Evolutionary conservation across 2,329 filamentous ascomycete genomes (phyloP), one percentile per base, ranked within the genome.

Genomic region (Aspergillus thermomutatus): DNA sequence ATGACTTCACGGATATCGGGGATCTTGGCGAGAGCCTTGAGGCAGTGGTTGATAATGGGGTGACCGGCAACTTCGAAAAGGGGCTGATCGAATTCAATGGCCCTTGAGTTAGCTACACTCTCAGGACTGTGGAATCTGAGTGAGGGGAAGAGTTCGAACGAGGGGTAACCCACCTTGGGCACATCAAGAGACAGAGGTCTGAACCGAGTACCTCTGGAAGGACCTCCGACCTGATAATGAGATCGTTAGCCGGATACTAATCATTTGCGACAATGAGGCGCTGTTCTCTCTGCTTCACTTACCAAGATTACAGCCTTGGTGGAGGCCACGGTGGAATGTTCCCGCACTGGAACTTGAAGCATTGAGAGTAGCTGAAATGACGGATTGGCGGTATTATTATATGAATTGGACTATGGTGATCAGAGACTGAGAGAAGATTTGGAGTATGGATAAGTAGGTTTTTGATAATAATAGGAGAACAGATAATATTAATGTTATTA

Each of bases 41-140:
- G 85, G 82, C 92, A 96, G 82, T 99, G 94, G 84, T 92, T 93
- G 81, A 97, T 92, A 80, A 99, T 97, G 67, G 93, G 92, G 78
- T 99, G 94, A 67, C 94, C 94, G 66, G 94, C 94, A 71, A 99
- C 92, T 76, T 97, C 93, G 81, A 99, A 97, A 66, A 99, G 90
- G 63, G 94, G 94, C 91, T 95, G 64, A 40, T 60, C 54, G 48
- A 53, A 19, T 43, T 46, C 47, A 43, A 53, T 14, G 40, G 55
- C 26, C 40, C 27, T 19, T 23, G 41, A 26, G 51, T 56, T 28
- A 50, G 53, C 19, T 21, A 48, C 40, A 10, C 23, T 10, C 40
- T 9, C 40, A 23, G 7, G 31, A 41, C 21, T 47, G 26, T 21
- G 5, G 25, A 31, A 26, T 26, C 11, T 34, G 31, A 34, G 31